Base-by-base conservation (phyloP, 768 basidiomycete species). In the Gelatoporia subvermispora region DNA sequence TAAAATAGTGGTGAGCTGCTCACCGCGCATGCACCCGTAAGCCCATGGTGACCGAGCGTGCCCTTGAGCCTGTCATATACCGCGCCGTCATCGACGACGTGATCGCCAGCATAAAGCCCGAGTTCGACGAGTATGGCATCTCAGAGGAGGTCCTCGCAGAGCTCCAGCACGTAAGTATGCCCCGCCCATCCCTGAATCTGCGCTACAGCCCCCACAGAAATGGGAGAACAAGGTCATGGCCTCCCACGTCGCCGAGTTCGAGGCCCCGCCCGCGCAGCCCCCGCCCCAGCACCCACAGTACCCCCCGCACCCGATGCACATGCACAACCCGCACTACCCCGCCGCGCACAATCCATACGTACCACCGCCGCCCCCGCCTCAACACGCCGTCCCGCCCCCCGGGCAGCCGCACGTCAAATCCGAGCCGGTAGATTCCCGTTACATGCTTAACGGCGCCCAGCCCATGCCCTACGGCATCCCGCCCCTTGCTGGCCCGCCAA, bases 81-180 rank as follows among this genome's bases (percentile, higher is more conserved):
- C 89, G 95, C 55, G 67, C 81, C 50, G 88, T 99, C 69, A 97
- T 99, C 71, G 93, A 96, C 81, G 93, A 97, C 70, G 94, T 98
- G 57, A 87, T 98, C 59, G 69, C 72, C 25, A 74, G 77, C 58
- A 88, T 95, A 73, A 90, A 88, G 72, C 73, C 82, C 68, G 94
- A 97, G 65, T 99, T 98, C 70, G 94, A 98, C 65, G 93, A 95
- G 64, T 93, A 88, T 61, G 96, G 96, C 52, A 88, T 99, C 54
- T 77, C 84, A 64, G 68, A 97, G 65, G 90, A 93, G 17, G 85
- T 98, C 49, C 74, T 97, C 41, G 82, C 84, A 57, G 86, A 91
- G 43, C 73, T 99, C 48, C 91, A 95, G 70, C 80, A 82, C 56
- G 94, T 95, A 72, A 77, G 87, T 80, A 49, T 47, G 34, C 50